Conservation (phyloP, 768 basidiomycete genomes). For the Calocera viscosa region DNA sequence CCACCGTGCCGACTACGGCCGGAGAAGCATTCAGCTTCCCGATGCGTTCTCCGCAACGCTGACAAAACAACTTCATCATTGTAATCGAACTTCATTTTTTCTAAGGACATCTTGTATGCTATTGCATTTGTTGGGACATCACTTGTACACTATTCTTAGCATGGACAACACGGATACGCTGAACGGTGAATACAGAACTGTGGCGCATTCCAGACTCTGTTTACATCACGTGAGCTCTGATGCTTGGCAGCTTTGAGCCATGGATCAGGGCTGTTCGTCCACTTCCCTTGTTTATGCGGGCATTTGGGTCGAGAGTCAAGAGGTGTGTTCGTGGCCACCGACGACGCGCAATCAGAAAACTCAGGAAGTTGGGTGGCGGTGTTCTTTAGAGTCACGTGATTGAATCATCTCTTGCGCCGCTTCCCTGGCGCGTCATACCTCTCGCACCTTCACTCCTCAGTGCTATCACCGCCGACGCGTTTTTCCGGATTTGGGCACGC, state of each 20-base stretch:
- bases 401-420: neutral
- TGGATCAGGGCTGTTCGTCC: no score
- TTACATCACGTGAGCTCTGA: neutral
- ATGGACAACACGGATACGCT: neutral
- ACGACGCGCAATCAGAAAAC: neutral
- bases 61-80: neutral
- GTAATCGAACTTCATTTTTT: neutral
- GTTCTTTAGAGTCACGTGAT: neutral
- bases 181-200: neutral
- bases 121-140: neutral
- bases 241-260: neutral
- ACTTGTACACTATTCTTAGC: neutral
- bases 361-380: no score
- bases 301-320: neutral
- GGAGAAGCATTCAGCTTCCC: neutral
- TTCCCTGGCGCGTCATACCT: neutral
- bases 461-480: neutral
- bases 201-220: neutral
- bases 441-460: neutral
- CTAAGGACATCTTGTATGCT: neutral
- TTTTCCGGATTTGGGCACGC: neutral
- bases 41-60: neutral
- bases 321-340: neutral
- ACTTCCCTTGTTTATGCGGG: no score
- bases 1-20: neutral